These are phyloP conservation scores for Biscogniauxia marginata DNA, from an alignment of 2,329 filamentous ascomycete species.

Conservation along the genomic window DNA sequence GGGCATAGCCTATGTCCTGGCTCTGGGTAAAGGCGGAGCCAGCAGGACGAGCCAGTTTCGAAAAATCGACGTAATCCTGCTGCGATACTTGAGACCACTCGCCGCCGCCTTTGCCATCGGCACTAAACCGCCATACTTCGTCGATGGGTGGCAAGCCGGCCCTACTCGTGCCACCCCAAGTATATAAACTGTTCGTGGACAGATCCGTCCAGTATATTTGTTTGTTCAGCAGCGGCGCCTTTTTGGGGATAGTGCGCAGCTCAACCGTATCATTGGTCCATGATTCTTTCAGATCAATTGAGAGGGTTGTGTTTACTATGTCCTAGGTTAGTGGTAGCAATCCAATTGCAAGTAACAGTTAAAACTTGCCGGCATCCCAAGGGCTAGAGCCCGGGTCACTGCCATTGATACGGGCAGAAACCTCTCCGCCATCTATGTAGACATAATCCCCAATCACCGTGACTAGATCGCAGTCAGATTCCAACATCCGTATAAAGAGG, in stretches of 20 bases:
- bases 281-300: slow-evolving; percentile 32
- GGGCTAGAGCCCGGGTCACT: slow-evolving; percentile 19
- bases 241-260: slow-evolving; percentile 30
- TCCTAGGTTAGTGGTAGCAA: slow-evolving; percentile 7
- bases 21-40: slow-evolving; percentile 29
- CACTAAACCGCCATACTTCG: slow-evolving; percentile 33
- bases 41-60: slow-evolving; percentile 34
- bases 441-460: slow-evolving; percentile 36
- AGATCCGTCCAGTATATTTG: slow-evolving; percentile 35
- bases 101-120: slow-evolving; percentile 34
- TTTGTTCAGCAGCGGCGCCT: slow-evolving; percentile 29
- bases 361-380: slow-evolving; percentile 24
- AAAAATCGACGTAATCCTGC: slow-evolving; percentile 33
- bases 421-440: slow-evolving; percentile 39
- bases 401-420: slow-evolving; percentile 29
- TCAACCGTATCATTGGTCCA: slow-evolving; percentile 36
- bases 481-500: background rate
- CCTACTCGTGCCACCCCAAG: slow-evolving; percentile 34
- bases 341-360: background rate
- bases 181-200: slow-evolving; percentile 30
- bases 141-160: slow-evolving; percentile 22
- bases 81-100: slow-evolving; percentile 31
- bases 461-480: slow-evolving; percentile 12
- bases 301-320: slow-evolving; percentile 35
- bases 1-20: slow-evolving; percentile 29